phyloP scores from a whole-genome alignment of 2,329 filamentous ascomycete genomes.

The Tolypocladium ovalisporum region DNA sequence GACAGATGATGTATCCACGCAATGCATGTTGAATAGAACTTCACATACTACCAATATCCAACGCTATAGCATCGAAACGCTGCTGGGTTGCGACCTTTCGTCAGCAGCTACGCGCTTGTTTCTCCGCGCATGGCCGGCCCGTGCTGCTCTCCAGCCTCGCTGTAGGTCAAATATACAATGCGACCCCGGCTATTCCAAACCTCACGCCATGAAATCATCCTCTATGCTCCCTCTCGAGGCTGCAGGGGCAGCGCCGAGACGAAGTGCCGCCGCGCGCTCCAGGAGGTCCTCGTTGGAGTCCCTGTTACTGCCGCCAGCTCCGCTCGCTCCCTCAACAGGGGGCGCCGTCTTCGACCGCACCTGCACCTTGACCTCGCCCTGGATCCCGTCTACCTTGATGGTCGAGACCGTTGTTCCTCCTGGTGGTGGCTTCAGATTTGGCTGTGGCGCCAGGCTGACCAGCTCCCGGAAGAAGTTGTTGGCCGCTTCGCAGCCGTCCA shows the following conservation, averaged over 20 bases:
- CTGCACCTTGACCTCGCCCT: conserved; percentile 45
- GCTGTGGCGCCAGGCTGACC: conserved; percentile 31
- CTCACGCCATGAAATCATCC: conserved; percentile 34
- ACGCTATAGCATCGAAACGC: background rate
- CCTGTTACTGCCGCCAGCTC: conserved; percentile 11
- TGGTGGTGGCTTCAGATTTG: conserved; percentile 23
- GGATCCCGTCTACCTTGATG: conserved; percentile 43
- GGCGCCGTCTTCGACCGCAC: conserved; percentile 26
- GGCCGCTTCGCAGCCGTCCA: conserved; percentile 64
- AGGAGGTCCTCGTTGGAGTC: conserved; percentile 23
- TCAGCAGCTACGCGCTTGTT: background rate
- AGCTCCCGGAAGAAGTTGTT: conserved; percentile 61
- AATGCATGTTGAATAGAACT: background rate
- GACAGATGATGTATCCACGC: background rate
- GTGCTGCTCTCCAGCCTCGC: background rate
- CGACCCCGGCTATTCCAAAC: no score
- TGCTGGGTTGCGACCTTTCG: background rate
- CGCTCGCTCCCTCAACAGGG: conserved; percentile 8
- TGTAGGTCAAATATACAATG: no score
- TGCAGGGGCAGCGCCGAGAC: conserved; percentile 16
- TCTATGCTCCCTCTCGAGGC: conserved; percentile 20
- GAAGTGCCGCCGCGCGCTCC: conserved; percentile 30
- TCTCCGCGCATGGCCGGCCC: background rate
- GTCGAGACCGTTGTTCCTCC: conserved; percentile 27
- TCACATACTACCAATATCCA: background rate